phyloP scores from a whole-genome alignment of 805 yeast genomes.

The Nakazawaea anatomiae region DNA sequence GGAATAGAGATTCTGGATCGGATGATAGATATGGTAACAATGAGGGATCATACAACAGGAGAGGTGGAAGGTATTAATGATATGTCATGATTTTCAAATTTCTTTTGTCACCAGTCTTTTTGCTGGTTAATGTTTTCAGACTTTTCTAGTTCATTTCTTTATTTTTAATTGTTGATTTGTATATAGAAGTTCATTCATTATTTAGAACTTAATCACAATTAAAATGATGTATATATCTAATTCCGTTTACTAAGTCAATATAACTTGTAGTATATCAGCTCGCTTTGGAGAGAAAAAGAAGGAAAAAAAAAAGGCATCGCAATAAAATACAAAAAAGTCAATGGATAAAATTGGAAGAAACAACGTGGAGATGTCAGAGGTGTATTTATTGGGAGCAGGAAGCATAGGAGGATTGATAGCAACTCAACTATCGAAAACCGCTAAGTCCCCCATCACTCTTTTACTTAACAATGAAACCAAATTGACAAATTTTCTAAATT shows the following conservation, averaged over 20 bases:
- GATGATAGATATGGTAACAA: constrained; percentile 14
- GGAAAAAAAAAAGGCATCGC: neutral
- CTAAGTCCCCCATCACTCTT: neutral
- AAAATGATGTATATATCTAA: no score
- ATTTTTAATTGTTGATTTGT: no score
- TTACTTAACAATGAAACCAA: constrained; percentile 2
- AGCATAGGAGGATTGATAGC: constrained; percentile 10
- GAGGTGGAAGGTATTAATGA: neutral
- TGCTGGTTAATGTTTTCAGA: neutral
- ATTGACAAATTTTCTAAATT: neutral
- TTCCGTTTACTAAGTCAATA: no score
- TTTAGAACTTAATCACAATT: no score
- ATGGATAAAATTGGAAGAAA: no score
- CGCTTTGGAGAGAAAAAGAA: neutral
- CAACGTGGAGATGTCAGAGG: neutral
- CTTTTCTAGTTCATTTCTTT: neutral
- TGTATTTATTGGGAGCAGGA: constrained; percentile 7
- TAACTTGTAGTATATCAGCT: no score
- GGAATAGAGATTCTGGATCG: constrained; percentile 13
- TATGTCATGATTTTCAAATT: neutral
- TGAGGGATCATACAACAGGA: constrained; percentile 7
- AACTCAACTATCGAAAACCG: constrained; percentile 2
- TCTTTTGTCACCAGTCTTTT: neutral
- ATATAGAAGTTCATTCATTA: neutral
- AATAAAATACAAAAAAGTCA: neutral